phyloP scores from a whole-genome alignment of 148 eudicot species.

The Silene conica region DNA sequence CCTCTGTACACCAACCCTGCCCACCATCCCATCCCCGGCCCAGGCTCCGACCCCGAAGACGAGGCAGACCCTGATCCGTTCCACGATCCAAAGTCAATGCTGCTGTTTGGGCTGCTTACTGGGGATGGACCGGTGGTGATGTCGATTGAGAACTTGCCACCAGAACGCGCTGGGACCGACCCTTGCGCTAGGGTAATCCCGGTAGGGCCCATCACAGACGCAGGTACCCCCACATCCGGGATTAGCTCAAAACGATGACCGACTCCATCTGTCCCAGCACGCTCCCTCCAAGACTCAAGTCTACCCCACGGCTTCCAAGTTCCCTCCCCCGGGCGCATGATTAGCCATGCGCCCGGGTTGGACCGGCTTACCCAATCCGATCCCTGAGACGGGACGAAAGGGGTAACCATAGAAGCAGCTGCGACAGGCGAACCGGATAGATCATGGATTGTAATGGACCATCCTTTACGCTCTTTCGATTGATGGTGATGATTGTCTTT shows the following conservation, averaged over 20 bases:
- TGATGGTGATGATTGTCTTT: constrained; percentile 26
- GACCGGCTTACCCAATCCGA: constrained; percentile 62
- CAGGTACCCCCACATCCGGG: constrained; percentile 42
- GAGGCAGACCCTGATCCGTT: constrained; percentile 47
- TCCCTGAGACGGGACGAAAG: constrained; percentile 80
- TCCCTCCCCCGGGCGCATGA: constrained; percentile 66
- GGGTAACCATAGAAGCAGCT: constrained; percentile 87
- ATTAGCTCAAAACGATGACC: constrained; percentile 71
- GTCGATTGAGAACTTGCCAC: constrained; percentile 73
- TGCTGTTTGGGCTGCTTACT: constrained; percentile 54
- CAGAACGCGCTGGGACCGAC: constrained; percentile 36
- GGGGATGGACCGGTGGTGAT: constrained; percentile 52
- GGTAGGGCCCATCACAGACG: constrained; percentile 35
- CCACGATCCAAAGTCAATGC: constrained; percentile 71
- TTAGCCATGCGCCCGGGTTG: constrained; percentile 94
- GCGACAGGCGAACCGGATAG: constrained; percentile 89
- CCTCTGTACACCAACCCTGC: constrained; percentile 62
- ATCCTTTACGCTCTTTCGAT: constrained; percentile 72
- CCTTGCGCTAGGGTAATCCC: constrained; percentile 55
- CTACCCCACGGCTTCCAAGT: constrained; percentile 99
- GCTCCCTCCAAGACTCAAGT: constrained; percentile 86
- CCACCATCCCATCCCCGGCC: constrained; percentile 35
- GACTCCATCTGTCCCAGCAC: constrained; percentile 28
- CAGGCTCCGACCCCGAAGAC: constrained; percentile 47
- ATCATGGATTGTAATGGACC: constrained; percentile 88